phyloP scores from a whole-genome alignment of 352 stramenopile genomes.

The Globisporangium polare region DNA sequence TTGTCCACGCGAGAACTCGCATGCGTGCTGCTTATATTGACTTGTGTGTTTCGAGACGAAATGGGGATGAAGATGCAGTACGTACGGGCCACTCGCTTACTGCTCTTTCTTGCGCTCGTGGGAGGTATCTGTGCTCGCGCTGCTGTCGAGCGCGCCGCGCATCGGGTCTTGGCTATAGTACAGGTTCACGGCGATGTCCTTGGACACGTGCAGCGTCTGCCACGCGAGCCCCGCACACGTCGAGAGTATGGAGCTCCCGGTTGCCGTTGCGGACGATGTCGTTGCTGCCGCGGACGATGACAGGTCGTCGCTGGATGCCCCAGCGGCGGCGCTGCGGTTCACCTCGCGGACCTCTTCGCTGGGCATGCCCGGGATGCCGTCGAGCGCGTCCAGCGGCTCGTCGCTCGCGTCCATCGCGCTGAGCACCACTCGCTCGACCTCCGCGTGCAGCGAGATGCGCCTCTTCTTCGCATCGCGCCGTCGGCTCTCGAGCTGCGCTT shows the following conservation, averaged over 20 bases:
- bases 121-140: not conserved
- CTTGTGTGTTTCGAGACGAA: not conserved
- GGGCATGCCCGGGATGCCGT: constrained; percentile 21
- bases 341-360: constrained; percentile 19
- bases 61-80: not conserved
- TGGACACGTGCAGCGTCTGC: constrained; percentile 40
- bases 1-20: too few relatives aligned
- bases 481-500: constrained; percentile 50
- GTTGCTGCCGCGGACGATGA: not conserved
- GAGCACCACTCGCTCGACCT: constrained; percentile 55
- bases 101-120: not conserved
- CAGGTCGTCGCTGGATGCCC: not conserved
- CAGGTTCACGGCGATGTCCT: constrained; percentile 38
- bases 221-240: constrained; percentile 35
- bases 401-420: constrained; percentile 23
- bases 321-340: constrained; percentile 7
- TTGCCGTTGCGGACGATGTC: constrained; percentile 4
- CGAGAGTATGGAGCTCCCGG: constrained; percentile 22
- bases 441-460: constrained; percentile 30
- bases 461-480: constrained; percentile 34
- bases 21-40: too few relatives aligned
- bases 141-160: constrained; percentile 24
- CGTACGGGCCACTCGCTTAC: not conserved
- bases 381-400: constrained; percentile 32
- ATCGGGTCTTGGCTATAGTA: constrained; percentile 43